A percentile compares a stretch with the other conserved stretches of the same genome.
These are phyloP conservation scores for Peronospora farinosa DNA, from an alignment of 352 stramenopile species.

Conservation along the genomic window DNA sequence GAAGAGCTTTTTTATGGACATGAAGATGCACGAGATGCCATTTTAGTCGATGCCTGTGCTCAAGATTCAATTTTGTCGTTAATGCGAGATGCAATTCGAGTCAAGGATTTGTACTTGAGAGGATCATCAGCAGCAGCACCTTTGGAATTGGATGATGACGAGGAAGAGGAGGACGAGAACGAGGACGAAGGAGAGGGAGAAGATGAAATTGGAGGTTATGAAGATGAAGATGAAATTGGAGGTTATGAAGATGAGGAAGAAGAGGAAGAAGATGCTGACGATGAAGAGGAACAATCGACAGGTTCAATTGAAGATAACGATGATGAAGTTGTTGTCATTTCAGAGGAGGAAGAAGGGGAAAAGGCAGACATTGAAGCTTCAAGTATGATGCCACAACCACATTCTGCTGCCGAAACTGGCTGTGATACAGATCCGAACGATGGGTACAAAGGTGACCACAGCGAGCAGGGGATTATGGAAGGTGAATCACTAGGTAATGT, in stretches of 20 bases:
- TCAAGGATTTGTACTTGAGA: slow-evolving; percentile 39
- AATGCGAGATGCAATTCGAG: slow-evolving; percentile 49
- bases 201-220: slow-evolving; percentile 9
- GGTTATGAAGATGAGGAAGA: slow-evolving; percentile 19
- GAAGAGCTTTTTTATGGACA: slow-evolving; percentile 61
- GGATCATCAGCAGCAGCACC: slow-evolving; percentile 45
- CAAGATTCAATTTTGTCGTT: slow-evolving; percentile 50
- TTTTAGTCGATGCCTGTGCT: slow-evolving; percentile 55
- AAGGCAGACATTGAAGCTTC: slow-evolving; percentile 10
- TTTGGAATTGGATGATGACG: slow-evolving; percentile 56
- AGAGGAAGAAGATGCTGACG: slow-evolving; percentile 29
- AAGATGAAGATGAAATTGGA: slow-evolving; percentile 16
- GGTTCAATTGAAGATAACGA: slow-evolving; percentile 19
- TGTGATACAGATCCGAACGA: slow-evolving; percentile 21
- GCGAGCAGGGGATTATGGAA: slow-evolving; percentile 17
- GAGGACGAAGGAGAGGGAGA: slow-evolving; percentile 27
- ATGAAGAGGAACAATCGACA: slow-evolving; percentile 21
- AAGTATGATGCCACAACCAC: not conserved
- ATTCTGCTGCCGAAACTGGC: slow-evolving; percentile 21
- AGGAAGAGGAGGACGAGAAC: slow-evolving; percentile 34
- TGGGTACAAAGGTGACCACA: slow-evolving; percentile 14
- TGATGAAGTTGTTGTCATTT: slow-evolving; percentile 49
- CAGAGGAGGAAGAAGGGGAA: slow-evolving; percentile 37
- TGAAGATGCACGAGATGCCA: slow-evolving; percentile 48
- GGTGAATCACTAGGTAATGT: slow-evolving; percentile 31